Conservation (phyloP, 2,329 filamentous ascomycete species). For the Periconia sp. region DNA sequence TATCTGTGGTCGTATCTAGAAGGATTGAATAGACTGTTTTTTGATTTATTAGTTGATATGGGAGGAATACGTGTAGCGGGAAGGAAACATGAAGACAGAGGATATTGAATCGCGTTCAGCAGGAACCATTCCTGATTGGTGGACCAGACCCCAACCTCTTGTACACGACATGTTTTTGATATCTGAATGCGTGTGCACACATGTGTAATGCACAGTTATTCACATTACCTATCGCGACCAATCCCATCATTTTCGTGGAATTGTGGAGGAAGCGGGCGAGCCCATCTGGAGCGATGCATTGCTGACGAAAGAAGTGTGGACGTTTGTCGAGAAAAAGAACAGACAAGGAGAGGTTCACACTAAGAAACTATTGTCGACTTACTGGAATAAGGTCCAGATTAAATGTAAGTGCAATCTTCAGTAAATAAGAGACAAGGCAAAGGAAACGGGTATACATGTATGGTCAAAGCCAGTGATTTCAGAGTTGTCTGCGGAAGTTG, state of each 20-base stretch:
- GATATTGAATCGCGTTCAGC: too few species aligned
- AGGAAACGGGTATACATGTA: too few species aligned
- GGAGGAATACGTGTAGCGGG: not conserved
- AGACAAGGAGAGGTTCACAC: not conserved
- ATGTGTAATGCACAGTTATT: not conserved
- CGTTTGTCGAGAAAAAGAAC: not conserved
- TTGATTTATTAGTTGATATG: not conserved
- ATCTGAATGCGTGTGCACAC: not conserved
- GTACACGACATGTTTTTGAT: not conserved
- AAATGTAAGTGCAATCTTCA: too few species aligned
- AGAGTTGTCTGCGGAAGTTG: too few species aligned
- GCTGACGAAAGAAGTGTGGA: not conserved
- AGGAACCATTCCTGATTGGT: too few species aligned
- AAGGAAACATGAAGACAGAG: not conserved
- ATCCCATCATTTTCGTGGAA: conserved; percentile 3
- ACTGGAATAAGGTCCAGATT: not conserved
- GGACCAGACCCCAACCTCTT: too few species aligned
- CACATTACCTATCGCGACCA: conserved; percentile 21
- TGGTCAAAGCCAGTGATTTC: too few species aligned
- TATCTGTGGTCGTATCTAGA: not conserved
- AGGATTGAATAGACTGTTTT: conserved; percentile 13
- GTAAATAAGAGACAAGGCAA: too few species aligned
- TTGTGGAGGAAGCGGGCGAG: conserved; percentile 4
- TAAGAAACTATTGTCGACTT: not conserved
- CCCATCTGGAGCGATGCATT: conserved; percentile 23